Percentiles rank a stretch among this genome's conserved stretches.
These are phyloP conservation scores for Aspergillus niger DNA, from an alignment of 2,329 filamentous ascomycete genomes.

Conservation along the genomic window DNA sequence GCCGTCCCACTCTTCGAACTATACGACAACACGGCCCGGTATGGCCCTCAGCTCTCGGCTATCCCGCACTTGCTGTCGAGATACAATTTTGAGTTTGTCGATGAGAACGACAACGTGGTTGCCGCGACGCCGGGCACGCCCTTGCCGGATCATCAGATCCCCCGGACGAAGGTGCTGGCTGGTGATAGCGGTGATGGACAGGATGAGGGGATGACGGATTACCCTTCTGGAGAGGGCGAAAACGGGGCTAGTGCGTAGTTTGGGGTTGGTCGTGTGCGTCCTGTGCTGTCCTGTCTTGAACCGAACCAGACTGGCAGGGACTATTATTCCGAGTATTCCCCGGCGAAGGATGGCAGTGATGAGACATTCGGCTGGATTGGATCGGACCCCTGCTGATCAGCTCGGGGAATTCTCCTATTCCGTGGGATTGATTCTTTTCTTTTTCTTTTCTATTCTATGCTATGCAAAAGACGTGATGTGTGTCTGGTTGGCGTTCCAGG, in stretches of 20 bases:
- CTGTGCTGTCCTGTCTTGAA: background rate
- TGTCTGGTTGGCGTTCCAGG: background rate
- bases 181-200: conserved; percentile 41
- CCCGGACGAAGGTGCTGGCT: conserved; percentile 67
- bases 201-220: conserved; percentile 42
- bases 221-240: conserved; percentile 25
- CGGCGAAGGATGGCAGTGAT: background rate
- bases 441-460: background rate
- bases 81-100: conserved; percentile 97
- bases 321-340: background rate
- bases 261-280: background rate
- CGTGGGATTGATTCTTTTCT: background rate
- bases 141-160: conserved; percentile 59
- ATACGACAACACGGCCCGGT: conserved; percentile 94
- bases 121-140: conserved; percentile 77
- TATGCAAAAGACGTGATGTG: background rate
- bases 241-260: conserved; percentile 22
- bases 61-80: conserved; percentile 92
- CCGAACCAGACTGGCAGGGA: background rate
- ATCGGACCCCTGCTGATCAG: background rate
- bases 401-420: background rate
- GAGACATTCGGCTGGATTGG: background rate
- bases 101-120: conserved; percentile 86
- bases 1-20: conserved; percentile 96
- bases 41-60: conserved; percentile 92